Evolutionary conservation across 2,329 filamentous ascomycete species (phyloP), one percentile per base, ranked within the genome.

Genomic region (Xylariaceae sp.): DNA sequence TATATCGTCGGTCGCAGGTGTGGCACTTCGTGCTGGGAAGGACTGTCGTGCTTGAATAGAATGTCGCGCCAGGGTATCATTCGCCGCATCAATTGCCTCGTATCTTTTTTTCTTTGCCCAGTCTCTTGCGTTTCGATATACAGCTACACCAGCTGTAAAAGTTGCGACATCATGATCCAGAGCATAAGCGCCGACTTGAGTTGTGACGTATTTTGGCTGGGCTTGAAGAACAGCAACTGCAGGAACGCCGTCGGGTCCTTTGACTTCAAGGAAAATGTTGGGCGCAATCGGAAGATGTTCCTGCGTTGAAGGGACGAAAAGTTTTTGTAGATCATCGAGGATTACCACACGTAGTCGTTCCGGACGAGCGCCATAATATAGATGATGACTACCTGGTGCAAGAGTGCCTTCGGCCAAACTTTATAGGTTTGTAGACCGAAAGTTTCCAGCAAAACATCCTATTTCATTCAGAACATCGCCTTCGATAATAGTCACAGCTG

Each of bases 221-320:
- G 32, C 32, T 8, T 34, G 32, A 34, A 34, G 32, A 8, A 8
- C 32, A 34, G 8, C 32, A 34, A 34, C 32, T 34, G 32, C 32
- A 5, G 32, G 32, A 34, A 34, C 32, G 8, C 6, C 35, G 35
- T 40, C 12, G 6, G 29, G 45, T 4, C 41, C n/a, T 40, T 50
- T 50, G 30, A 46, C 34, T 11, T 35, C 42, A 2, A 53, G 19
- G 9, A 54, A 51, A n/a, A 53, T 53, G 39, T 53, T 56, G 0
- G 47, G 50, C 30, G 32, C 29, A 1, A 56, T 35, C 6, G 47
- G 47, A 4, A n/a, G 9, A 3, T 47, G 5, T 4, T 26, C 0
- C 35, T 31, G 19, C 11, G 34, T 51, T 1, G 42, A 47, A 2
- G 35, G 41, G 2, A 45, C 26, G 37, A 53, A 47, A 30, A 42